Evolutionary conservation across 2,329 filamentous ascomycete genomes (phyloP), one percentile per base, ranked within the genome.

Genomic region (Fonsecaea nubica): DNA sequence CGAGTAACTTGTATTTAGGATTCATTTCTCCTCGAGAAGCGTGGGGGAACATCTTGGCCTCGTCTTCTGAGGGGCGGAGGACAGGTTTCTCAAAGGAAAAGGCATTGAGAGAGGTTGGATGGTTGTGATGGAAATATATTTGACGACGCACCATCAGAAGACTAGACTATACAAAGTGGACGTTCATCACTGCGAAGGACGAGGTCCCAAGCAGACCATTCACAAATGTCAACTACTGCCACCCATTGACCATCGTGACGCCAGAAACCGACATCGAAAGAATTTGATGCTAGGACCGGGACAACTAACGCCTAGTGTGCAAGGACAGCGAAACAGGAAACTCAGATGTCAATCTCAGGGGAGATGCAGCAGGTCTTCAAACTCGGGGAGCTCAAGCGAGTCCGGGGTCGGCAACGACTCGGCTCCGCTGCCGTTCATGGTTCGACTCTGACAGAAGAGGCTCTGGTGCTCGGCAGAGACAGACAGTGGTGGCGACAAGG

Each of bases 351-450:
- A 48, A 32, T 13, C 45, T 61, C 45, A 61, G 4, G 58, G 58
- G 4, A 55, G 9, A 21, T 45, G 36, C 13, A 62, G 38, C 52
- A 62, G 38, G 42, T 62, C 60, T 48, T 62, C 60, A 45, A 62
- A 62, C 36, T 21, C 60, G 1, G 52, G 50, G 5, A 62, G 53
- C 15, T 50, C 32, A 30, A 35, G 13, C 4, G n/a, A 35, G 3
- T 36, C 60, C 13, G 38, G 36, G n/a, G 50, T 45, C 7, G 48
- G 36, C 21, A 55, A 56, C 18, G 21, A 48, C 35, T 61, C 35
- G 10, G 54, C n/a, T 18, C 21, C 6, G 6, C 8, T 10, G 18
- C 32, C 4, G 10, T 42, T 48, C 13, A 10, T 33, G 33, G n/a
- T 9, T 21, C 13, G 48, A 38, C 21, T 42, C 35, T 45, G 50